These are phyloP conservation scores for Cyberlindnera petersonii DNA, from an alignment of 805 yeast genomes.

Conservation along the genomic window DNA sequence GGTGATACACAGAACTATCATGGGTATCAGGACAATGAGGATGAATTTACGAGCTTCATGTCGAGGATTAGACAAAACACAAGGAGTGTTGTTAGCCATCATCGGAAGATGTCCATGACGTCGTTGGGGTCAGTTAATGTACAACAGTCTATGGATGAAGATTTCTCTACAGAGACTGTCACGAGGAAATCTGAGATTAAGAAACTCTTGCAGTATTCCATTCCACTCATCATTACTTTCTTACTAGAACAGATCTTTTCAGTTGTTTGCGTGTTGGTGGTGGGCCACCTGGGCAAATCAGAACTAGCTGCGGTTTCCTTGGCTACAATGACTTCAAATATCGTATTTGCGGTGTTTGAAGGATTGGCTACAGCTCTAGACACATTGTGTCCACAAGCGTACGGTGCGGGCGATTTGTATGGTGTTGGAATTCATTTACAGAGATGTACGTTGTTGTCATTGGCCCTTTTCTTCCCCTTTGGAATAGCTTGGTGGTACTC, in stretches of 20 bases:
- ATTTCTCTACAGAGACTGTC: slow-evolving; percentile 32
- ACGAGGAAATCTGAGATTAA: slow-evolving; percentile 35
- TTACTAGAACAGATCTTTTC: slow-evolving; percentile 54
- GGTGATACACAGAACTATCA: slow-evolving; percentile 19
- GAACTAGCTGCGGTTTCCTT: slow-evolving; percentile 82
- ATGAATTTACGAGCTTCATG: slow-evolving; percentile 22
- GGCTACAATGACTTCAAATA: slow-evolving; percentile 80
- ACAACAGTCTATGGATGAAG: slow-evolving; percentile 21
- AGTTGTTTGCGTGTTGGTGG: slow-evolving; percentile 57
- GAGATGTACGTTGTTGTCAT: slow-evolving; percentile 55
- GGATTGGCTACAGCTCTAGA: slow-evolving; percentile 82
- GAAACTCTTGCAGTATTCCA: slow-evolving; percentile 39
- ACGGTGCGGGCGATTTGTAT: slow-evolving; percentile 66
- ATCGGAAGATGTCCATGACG: slow-evolving; percentile 19
- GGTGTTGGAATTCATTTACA: slow-evolving; percentile 75
- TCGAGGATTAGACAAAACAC: slow-evolving; percentile 22
- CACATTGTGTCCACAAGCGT: slow-evolving; percentile 81
- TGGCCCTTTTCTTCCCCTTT: slow-evolving; percentile 43
- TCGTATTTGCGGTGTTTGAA: slow-evolving; percentile 74
- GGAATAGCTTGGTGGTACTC: slow-evolving; percentile 60
- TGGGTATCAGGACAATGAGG: slow-evolving; percentile 24
- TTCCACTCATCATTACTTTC: slow-evolving; percentile 57
- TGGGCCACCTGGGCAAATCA: slow-evolving; percentile 77
- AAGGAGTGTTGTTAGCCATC: neutral
- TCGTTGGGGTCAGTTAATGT: slow-evolving; percentile 24